Conservation (phyloP, 179 eudicot genomes). For the Spinacia oleracea region DNA sequence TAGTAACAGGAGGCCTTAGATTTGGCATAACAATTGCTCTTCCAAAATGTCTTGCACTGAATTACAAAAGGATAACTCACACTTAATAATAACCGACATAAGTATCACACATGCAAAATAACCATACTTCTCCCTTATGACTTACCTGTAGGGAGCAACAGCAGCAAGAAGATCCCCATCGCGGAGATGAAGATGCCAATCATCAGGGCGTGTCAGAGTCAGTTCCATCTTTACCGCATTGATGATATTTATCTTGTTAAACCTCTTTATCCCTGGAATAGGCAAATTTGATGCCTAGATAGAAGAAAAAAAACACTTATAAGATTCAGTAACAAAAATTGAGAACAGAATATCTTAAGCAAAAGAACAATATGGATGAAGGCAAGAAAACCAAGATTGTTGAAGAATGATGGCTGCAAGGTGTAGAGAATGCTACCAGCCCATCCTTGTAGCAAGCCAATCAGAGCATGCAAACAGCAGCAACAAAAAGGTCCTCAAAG, state of each 20-base stretch:
- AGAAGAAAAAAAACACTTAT: neutral
- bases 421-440: too few relatives aligned
- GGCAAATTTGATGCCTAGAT: slow-evolving; percentile 46
- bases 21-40: slow-evolving; percentile 74
- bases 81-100: slow-evolving; percentile 10
- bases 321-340: neutral
- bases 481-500: too few relatives aligned
- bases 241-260: slow-evolving; percentile 33
- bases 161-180: slow-evolving; percentile 93
- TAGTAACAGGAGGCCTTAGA: slow-evolving; percentile 86
- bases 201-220: slow-evolving; percentile 84
- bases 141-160: slow-evolving; percentile 81
- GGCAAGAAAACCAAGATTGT: neutral
- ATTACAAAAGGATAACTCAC: slow-evolving; percentile 4
- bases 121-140: neutral
- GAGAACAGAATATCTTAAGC: neutral
- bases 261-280: slow-evolving; percentile 28
- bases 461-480: too few relatives aligned
- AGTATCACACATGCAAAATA: neutral
- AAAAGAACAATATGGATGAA: neutral
- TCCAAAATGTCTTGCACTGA: slow-evolving; percentile 35
- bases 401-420: too few relatives aligned
- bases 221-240: slow-evolving; percentile 67
- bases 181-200: slow-evolving; percentile 99
- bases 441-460: too few relatives aligned